Conservation (phyloP, 78 protist species). For the Pirum gemmata region DNA sequence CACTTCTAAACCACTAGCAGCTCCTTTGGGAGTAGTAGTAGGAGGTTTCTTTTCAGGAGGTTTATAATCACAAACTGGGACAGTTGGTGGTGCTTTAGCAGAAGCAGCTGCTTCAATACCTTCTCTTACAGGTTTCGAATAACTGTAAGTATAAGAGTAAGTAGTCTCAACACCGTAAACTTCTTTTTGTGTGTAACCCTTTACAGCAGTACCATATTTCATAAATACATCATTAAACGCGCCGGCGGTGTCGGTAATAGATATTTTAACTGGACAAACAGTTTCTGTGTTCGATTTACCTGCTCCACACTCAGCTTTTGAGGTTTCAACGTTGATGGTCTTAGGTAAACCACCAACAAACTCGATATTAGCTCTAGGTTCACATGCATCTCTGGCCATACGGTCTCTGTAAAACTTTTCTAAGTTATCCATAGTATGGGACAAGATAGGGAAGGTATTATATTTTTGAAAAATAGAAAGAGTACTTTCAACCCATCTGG, state of each 20-base stretch:
- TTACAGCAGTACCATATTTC: background rate
- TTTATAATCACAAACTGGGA: too few species aligned
- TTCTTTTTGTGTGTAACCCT: background rate
- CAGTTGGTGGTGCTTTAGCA: too few species aligned
- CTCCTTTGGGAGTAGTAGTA: too few species aligned
- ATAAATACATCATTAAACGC: background rate
- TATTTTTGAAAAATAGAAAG: background rate
- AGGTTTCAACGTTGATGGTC: too few species aligned
- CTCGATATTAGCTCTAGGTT: background rate
- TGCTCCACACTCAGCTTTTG: too few species aligned
- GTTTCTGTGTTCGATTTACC: background rate
- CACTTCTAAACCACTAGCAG: too few species aligned
- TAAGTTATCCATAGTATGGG: slow-evolving; percentile 8
- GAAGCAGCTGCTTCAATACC: too few species aligned
- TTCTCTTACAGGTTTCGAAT: too few species aligned
- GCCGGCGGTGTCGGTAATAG: background rate
- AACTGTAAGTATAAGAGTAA: too few species aligned
- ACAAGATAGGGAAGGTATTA: slow-evolving; percentile 19
- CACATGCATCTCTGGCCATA: slow-evolving; percentile 12
- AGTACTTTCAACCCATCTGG: background rate
- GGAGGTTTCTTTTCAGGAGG: too few species aligned
- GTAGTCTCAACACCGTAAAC: background rate
- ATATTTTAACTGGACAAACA: background rate
- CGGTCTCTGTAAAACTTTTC: slow-evolving; percentile 5
- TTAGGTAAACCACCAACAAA: background rate